These are phyloP conservation scores for Petunia axillaris DNA, from an alignment of 257 asterid species.

Conservation along the genomic window DNA sequence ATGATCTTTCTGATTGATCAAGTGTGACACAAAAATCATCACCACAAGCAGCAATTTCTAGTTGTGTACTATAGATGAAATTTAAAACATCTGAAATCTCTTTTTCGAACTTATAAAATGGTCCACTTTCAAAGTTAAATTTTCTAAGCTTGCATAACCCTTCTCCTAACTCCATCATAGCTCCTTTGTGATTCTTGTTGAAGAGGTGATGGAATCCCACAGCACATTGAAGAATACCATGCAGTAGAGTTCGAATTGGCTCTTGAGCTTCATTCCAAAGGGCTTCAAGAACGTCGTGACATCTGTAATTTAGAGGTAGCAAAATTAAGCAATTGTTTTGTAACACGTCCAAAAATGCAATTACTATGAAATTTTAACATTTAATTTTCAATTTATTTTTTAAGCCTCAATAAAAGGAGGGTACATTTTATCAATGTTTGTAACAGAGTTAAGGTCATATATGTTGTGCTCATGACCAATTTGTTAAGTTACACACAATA, in stretches of 20 bases:
- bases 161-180: conserved; percentile 96
- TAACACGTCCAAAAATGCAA: not conserved
- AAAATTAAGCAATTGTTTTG: not conserved
- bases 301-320: conserved; percentile 43
- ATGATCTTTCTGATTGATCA: conserved; percentile 85
- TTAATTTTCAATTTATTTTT: too few relatives aligned
- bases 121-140: conserved; percentile 73
- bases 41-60: conserved; percentile 83
- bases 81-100: conserved; percentile 72
- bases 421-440: too few relatives aligned
- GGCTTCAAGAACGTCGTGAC: conserved; percentile 82
- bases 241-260: conserved; percentile 66
- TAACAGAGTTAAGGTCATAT: too few relatives aligned
- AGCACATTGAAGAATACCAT: conserved; percentile 76
- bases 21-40: conserved; percentile 69
- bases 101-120: conserved; percentile 69
- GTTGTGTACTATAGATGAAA: conserved; percentile 74
- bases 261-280: conserved; percentile 71
- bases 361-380: too few relatives aligned
- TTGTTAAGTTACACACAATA: too few relatives aligned
- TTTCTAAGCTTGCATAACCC: conserved; percentile 82
- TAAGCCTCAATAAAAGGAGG: too few relatives aligned
- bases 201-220: conserved; percentile 91
- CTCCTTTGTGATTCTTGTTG: conserved; percentile 88
- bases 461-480: too few relatives aligned